phyloP scores from a whole-genome alignment of 176 grass and related monocot species.

The Triticum turgidum region DNA sequence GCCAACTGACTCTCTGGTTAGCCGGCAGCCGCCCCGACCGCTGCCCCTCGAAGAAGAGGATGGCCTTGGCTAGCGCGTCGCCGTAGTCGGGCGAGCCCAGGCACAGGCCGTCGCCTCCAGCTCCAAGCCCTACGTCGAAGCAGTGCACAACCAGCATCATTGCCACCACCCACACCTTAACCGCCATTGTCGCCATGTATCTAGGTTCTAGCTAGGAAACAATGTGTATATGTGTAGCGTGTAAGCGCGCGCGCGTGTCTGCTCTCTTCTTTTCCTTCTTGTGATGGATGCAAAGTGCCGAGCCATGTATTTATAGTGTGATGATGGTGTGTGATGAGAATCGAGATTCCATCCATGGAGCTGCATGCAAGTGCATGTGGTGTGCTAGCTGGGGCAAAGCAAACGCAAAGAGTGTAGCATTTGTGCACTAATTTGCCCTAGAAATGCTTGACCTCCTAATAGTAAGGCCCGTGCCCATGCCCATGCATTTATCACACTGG shows the following conservation, averaged over 20 bases:
- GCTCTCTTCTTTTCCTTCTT: not conserved
- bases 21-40: conserved; percentile 60
- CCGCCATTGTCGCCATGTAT: not conserved
- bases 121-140: conserved; percentile 1
- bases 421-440: conserved; percentile 12
- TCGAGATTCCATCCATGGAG: not conserved
- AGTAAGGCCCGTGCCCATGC: conserved; percentile 9
- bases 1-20: conserved; percentile 58
- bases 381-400: not conserved
- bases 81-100: conserved; percentile 57
- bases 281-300: conserved; percentile 6
- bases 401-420: conserved; percentile 8
- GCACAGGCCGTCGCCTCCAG: not conserved
- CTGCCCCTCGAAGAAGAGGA: conserved; percentile 99
- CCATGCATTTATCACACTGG: not conserved
- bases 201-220: not conserved
- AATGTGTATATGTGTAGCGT: not conserved
- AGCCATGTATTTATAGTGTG: conserved; percentile 39
- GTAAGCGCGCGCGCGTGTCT: not conserved
- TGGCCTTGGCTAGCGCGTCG: conserved; percentile 91
- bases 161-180: conserved; percentile 21
- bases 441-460: not conserved
- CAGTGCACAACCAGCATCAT: conserved; percentile 15
- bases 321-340: not conserved
- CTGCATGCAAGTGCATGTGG: not conserved